Conservation (phyloP, 2,329 filamentous ascomycete genomes). For the Calonectria pseudoreteaudii region DNA sequence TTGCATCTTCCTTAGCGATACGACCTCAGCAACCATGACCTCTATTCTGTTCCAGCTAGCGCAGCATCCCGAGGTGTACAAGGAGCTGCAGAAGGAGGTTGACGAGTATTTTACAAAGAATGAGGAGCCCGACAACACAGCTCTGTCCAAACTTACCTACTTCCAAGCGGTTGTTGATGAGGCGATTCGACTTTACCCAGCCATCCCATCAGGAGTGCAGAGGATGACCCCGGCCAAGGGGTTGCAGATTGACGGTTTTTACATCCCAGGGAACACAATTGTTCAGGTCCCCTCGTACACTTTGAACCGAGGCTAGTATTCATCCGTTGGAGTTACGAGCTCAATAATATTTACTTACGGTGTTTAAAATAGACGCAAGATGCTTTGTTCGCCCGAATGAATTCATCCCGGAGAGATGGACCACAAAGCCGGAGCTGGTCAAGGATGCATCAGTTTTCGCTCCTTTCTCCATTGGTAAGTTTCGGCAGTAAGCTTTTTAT, state of each 20-base stretch:
- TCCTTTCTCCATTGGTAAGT: conserved; percentile 49
- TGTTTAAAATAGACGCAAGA: conserved; percentile 47
- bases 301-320: background rate
- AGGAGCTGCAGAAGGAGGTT: conserved; percentile 2
- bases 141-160: conserved; percentile 14
- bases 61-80: conserved; percentile 25
- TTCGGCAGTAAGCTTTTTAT: background rate
- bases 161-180: conserved; percentile 52
- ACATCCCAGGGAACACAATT: conserved; percentile 52
- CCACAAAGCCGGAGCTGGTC: conserved; percentile 46
- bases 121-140: conserved; percentile 39
- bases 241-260: conserved; percentile 44
- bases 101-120: conserved; percentile 38
- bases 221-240: conserved; percentile 52
- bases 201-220: conserved; percentile 47
- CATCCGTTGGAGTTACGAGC: conserved; percentile 12
- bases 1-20: conserved; percentile 42
- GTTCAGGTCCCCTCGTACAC: conserved; percentile 34
- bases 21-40: conserved; percentile 48
- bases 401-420: conserved; percentile 55
- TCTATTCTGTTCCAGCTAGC: conserved; percentile 48
- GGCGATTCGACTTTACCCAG: conserved; percentile 49
- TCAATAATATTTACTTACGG: conserved; percentile 28
- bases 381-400: conserved; percentile 44
- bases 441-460: conserved; percentile 44